Evolutionary conservation across 371 early-diverging fungal species (phyloP), one percentile per base, ranked within the genome.

Genomic region (Lichtheimia corymbifera): DNA sequence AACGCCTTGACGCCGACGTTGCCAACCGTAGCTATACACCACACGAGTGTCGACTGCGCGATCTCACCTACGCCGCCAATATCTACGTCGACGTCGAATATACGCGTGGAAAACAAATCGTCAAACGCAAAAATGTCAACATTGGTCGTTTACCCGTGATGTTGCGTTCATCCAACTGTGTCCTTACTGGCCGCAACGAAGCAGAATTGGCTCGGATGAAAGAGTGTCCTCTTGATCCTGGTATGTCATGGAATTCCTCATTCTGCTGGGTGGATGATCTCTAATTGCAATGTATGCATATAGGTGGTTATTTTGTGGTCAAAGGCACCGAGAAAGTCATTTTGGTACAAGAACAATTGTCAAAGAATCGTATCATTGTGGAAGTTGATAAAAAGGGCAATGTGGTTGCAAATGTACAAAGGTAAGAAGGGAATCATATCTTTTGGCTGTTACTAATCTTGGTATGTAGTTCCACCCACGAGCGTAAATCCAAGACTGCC

Each of bases 321-420:
- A 93, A 95, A 53, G 99, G 99, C 27, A 92, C 94, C 0, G 99
- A 99, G 77, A 97, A 99, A 77, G 99, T 99, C 5, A 97, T 99
- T 83, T 72, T 99, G 58, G 98, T 99, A 25, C 99, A 99, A 79
- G 99, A 99, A 82, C 99, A 99, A 68, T 84, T 99, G 74, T 94
- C 97, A n/a, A 99, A 99, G 80, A 99, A 99, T 83, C 91, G 99
- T 81, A 99, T 99, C 62, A 95, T 99, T 73, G 94, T 99, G 18
- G 99, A 99, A 61, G 82, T 83, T 0, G 99, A 99, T 66, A 80
- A 88, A 35, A 93, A 90, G 69, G 97, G 97, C 0, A 77, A 83
- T 28, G 88, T 97, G 40, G 64, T 78, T 50, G 82, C 82, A 12
- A 76, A 76, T 47, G 82, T 81, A 3, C 78, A 78, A 41, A 76